Percentiles rank a stretch among this genome's conserved stretches.
Evolutionary conservation across 1,284 basidiomycete genomes (phyloP).

Genomic region (Peniophora sp.): DNA sequence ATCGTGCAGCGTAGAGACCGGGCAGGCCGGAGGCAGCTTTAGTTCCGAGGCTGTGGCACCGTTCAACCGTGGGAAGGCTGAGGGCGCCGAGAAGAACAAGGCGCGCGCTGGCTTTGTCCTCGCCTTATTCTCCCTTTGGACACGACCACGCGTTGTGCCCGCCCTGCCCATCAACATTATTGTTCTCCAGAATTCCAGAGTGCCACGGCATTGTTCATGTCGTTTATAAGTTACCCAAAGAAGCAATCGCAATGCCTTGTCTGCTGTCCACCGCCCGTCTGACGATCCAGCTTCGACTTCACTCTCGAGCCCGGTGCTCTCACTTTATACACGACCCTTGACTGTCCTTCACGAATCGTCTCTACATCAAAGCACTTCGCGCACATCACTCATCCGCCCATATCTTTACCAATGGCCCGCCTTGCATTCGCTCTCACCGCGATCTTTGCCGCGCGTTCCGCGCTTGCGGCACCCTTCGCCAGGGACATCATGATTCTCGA

Average conservation of each 20-base stretch:
- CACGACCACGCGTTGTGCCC: neutral
- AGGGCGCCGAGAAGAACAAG: too few relatives aligned
- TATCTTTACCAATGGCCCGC: slow-evolving; percentile 8
- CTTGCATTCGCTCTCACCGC: slow-evolving; percentile 16
- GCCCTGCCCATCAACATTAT: neutral
- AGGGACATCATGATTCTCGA: slow-evolving; percentile 25
- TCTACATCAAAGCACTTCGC: neutral
- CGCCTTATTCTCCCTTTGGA: neutral
- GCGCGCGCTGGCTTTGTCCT: too few relatives aligned
- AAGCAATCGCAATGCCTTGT: neutral
- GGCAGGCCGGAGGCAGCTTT: too few relatives aligned
- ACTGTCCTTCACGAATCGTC: slow-evolving; percentile 4
- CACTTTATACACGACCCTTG: slow-evolving; percentile 4
- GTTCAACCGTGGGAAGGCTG: too few relatives aligned
- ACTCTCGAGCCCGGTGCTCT: slow-evolving; percentile 15
- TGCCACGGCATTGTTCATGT: neutral
- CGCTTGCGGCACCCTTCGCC: slow-evolving; percentile 11
- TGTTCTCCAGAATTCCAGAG: neutral
- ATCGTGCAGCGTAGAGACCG: too few relatives aligned
- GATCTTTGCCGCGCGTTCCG: slow-evolving; percentile 3
- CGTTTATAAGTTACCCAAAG: slow-evolving; percentile 1
- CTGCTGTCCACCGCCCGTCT: neutral
- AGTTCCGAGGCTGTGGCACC: too few relatives aligned
- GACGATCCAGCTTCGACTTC: neutral
- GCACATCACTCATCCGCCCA: neutral